Evolutionary conservation across 495 filamentous ascomycete genomes (phyloP).

Genomic region (Aspergillus sparsus): DNA sequence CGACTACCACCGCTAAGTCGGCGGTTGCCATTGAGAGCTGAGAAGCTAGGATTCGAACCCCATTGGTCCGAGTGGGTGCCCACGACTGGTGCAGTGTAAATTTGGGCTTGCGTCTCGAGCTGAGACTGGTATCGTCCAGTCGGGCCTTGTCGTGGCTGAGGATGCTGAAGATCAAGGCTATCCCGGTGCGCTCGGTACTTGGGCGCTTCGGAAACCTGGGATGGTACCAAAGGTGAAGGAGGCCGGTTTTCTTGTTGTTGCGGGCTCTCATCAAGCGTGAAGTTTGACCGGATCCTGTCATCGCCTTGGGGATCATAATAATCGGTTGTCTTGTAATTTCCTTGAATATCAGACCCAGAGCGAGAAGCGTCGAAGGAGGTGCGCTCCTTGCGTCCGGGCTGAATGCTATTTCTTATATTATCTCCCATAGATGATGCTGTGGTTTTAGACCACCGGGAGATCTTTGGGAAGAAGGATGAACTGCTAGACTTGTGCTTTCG

Average conservation of each 20-base stretch:
- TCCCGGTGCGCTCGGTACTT: constrained; percentile 91
- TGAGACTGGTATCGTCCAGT: constrained; percentile 79
- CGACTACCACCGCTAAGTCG: constrained; percentile 49
- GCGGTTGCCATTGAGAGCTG: constrained; percentile 42
- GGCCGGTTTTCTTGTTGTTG: constrained; percentile 54
- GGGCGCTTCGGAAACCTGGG: constrained; percentile 73
- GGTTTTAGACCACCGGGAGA: constrained; percentile 96
- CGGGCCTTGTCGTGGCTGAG: constrained; percentile 81
- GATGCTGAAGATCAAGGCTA: constrained; percentile 85
- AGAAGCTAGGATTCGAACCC: constrained; percentile 59
- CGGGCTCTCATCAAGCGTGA: constrained; percentile 54
- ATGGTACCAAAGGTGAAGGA: constrained; percentile 63
- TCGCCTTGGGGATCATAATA: constrained; percentile 65
- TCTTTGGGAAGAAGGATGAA: constrained; percentile 88
- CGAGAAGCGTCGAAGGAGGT: constrained; percentile 61
- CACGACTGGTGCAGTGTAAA: constrained; percentile 64
- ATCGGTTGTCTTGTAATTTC: constrained; percentile 62
- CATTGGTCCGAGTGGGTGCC: constrained; percentile 70
- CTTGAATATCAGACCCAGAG: constrained; percentile 67
- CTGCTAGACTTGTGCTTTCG: constrained; percentile 89
- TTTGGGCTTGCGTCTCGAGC: constrained; percentile 76
- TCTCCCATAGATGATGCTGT: constrained; percentile 76
- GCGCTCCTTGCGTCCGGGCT: constrained; percentile 49
- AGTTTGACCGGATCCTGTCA: constrained; percentile 71
- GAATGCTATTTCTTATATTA: constrained; percentile 54